Evolutionary conservation across 2,329 filamentous ascomycete species (phyloP).

Genomic region (Talaromyces sp.): DNA sequence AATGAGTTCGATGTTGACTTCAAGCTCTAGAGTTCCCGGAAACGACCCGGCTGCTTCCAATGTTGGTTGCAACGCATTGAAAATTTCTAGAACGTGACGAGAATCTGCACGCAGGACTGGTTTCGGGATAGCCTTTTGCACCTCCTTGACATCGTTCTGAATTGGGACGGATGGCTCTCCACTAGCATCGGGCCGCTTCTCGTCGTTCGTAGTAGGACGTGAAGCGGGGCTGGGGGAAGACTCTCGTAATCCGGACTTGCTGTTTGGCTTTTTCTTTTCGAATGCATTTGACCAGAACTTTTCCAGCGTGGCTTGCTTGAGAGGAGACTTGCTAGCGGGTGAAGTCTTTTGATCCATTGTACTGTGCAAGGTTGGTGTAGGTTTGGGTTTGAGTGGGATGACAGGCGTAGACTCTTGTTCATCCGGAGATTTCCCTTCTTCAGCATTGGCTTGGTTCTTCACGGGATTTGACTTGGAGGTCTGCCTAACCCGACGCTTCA

Average conservation of each 20-base stretch:
- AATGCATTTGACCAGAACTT: not conserved
- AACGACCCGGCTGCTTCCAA: constrained; percentile 38
- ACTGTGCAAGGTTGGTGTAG: constrained; percentile 24
- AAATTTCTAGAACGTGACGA: constrained; percentile 28
- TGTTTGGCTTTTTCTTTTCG: not conserved
- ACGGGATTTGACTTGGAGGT: not conserved
- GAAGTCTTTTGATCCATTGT: constrained; percentile 35
- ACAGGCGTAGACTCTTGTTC: not conserved
- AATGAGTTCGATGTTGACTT: constrained; percentile 40
- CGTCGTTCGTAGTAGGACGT: not conserved
- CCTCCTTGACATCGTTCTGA: not conserved
- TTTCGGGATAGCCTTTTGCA: constrained; percentile 9
- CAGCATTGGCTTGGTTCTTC: not conserved
- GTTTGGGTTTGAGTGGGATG: not conserved
- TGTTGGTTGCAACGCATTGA: constrained; percentile 30
- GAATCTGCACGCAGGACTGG: not conserved
- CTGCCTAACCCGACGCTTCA: not conserved
- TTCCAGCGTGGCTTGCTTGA: constrained; percentile 24
- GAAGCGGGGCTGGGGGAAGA: not conserved
- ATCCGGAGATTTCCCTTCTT: too few relatives aligned
- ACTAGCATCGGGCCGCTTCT: too few relatives aligned
- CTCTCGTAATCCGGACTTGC: not conserved
- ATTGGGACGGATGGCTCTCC: not conserved
- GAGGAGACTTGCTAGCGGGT: constrained; percentile 24
- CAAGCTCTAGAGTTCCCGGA: constrained; percentile 36